These are phyloP conservation scores for Seiridium unicorne DNA, from an alignment of 2,329 filamentous ascomycete species.

Conservation along the genomic window DNA sequence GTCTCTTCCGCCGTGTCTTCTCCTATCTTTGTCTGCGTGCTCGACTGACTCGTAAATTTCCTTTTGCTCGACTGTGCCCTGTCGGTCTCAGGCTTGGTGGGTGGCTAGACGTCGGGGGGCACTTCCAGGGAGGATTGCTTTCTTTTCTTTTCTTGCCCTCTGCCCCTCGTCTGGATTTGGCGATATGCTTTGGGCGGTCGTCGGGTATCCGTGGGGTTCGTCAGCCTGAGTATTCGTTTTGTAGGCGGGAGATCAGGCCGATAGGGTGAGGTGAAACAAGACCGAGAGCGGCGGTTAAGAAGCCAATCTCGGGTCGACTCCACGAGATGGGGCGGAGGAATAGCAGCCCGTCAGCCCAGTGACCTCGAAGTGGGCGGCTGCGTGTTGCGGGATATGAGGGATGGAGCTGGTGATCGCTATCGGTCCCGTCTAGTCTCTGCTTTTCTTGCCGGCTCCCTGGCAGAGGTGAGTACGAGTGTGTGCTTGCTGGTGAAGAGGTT, in stretches of 20 bases:
- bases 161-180: not conserved
- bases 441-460: not conserved
- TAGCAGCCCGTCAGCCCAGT: slow-evolving; percentile 1
- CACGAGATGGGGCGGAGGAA: slow-evolving; percentile 8
- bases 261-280: slow-evolving; percentile 14
- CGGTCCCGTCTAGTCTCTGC: not conserved
- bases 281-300: slow-evolving; percentile 15
- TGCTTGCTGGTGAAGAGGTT: not conserved
- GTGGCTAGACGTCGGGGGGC: not conserved
- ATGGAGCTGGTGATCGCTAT: not conserved
- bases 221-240: slow-evolving; percentile 8
- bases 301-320: slow-evolving; percentile 11
- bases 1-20: no score
- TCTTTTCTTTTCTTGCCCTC: not conserved
- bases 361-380: slow-evolving; percentile 2
- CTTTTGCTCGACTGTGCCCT: not conserved
- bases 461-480: not conserved
- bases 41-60: not conserved
- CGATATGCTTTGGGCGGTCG: not conserved
- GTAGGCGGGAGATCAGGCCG: slow-evolving; percentile 9
- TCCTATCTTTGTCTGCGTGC: no score
- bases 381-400: not conserved
- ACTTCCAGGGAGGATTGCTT: not conserved
- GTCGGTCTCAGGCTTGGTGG: not conserved
- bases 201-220: slow-evolving; percentile 14